Conservation (phyloP, 2,329 filamentous ascomycete species). For the Fusarium chlamydosporum region DNA sequence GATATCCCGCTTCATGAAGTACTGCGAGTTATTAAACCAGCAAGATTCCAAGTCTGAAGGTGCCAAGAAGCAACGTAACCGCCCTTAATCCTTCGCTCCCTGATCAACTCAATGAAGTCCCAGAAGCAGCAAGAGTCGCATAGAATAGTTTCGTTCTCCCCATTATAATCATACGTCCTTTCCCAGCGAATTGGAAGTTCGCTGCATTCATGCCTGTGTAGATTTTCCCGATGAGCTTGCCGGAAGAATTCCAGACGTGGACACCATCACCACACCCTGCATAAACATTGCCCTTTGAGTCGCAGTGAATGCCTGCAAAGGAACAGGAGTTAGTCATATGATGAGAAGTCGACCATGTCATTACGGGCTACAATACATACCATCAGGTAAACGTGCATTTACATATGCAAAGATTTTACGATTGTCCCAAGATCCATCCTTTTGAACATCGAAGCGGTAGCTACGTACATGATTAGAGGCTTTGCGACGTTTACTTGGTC, state of each 20-base stretch:
- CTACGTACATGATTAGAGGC: slow-evolving; percentile 44
- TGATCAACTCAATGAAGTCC: slow-evolving; percentile 27
- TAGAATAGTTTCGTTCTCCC: slow-evolving; percentile 56
- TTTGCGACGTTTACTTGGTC: accelerated
- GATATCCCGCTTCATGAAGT: too few relatives aligned
- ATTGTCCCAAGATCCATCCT: slow-evolving; percentile 63
- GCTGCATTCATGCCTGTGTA: slow-evolving; percentile 61
- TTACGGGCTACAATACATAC: slow-evolving; percentile 51
- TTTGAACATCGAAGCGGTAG: slow-evolving; percentile 62
- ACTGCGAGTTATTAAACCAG: too few relatives aligned
- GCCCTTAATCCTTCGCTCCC: neutral
- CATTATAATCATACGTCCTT: slow-evolving; percentile 55
- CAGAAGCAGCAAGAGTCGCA: slow-evolving; percentile 46
- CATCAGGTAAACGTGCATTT: slow-evolving; percentile 70
- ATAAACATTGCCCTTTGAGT: slow-evolving; percentile 69
- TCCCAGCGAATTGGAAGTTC: slow-evolving; percentile 62
- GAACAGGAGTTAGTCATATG: neutral
- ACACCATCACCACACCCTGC: slow-evolving; percentile 65
- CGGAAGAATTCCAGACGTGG: slow-evolving; percentile 63
- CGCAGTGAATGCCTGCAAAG: slow-evolving; percentile 66
- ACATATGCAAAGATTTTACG: slow-evolving; percentile 70
- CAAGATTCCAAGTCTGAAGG: too few relatives aligned
- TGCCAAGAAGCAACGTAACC: too few relatives aligned
- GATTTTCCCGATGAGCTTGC: slow-evolving; percentile 68
- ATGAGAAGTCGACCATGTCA: accelerated